Evolutionary conservation across 805 yeast genomes (phyloP).

Genomic region (Kodamaea kakaduensis): DNA sequence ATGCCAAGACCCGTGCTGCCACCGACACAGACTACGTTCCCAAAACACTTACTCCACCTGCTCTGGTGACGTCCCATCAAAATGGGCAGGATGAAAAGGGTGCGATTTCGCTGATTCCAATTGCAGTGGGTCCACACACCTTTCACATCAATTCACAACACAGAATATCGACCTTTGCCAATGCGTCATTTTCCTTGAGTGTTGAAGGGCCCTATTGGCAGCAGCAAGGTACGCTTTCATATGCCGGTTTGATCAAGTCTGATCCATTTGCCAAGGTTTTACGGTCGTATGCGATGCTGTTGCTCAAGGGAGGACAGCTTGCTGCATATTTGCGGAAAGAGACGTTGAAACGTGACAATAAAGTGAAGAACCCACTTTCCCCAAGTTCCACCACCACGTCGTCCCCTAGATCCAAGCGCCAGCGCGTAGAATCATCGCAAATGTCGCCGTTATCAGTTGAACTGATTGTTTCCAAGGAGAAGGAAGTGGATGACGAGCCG

Average conservation of each 20-base stretch:
- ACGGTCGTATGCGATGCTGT: constrained; percentile 30
- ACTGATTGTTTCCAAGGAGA: constrained; percentile 6
- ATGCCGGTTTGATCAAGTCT: constrained; percentile 36
- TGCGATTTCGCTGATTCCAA: constrained; percentile 8
- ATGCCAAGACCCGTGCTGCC: not conserved
- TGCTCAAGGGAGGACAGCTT: constrained; percentile 34
- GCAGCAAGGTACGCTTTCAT: constrained; percentile 38
- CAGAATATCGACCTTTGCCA: constrained; percentile 28
- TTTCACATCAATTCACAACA: constrained; percentile 33
- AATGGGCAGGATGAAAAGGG: not conserved
- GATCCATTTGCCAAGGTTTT: constrained; percentile 38
- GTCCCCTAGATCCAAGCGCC: constrained; percentile 4
- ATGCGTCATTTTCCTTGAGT: constrained; percentile 32
- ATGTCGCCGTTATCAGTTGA: constrained; percentile 6
- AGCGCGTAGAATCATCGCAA: constrained; percentile 2
- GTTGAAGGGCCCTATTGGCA: constrained; percentile 39
- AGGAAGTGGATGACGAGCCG: constrained; percentile 14
- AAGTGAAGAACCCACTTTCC: constrained; percentile 3
- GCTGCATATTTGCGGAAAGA: constrained; percentile 24
- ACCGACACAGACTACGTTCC: not conserved
- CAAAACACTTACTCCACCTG: not conserved
- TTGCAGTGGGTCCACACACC: constrained; percentile 35
- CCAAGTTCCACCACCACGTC: constrained; percentile 1
- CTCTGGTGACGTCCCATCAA: not conserved
- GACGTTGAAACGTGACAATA: constrained; percentile 12